Percentiles rank a stretch among this genome's conserved stretches.
Evolutionary conservation across 2,329 filamentous ascomycete genomes (phyloP).

Genomic region (Ophiostoma quercus): DNA sequence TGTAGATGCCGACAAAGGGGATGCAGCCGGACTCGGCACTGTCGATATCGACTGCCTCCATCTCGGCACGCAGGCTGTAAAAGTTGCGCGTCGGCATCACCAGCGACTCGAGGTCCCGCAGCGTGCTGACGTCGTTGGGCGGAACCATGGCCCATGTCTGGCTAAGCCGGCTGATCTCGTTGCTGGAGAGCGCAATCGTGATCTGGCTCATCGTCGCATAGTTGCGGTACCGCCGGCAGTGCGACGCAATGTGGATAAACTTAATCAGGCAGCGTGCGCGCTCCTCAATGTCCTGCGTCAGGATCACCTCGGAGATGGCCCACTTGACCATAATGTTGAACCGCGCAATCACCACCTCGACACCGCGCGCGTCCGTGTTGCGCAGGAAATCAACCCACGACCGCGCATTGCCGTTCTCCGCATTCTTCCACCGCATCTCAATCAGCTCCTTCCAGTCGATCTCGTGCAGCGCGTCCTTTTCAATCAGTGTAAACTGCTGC

Average conservation of each 20-base stretch:
- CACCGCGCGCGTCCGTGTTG: conserved; percentile 64
- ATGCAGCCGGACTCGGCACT: conserved; percentile 67
- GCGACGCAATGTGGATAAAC: conserved; percentile 72
- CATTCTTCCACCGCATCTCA: conserved; percentile 75
- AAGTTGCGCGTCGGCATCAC: conserved; percentile 77
- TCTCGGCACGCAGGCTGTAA: conserved; percentile 68
- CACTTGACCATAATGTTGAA: conserved; percentile 89
- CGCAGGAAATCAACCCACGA: conserved; percentile 81
- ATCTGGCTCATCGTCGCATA: conserved; percentile 81
- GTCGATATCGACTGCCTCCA: conserved; percentile 58
- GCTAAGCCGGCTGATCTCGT: conserved; percentile 62
- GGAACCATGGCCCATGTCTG: conserved; percentile 70
- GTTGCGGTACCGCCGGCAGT: conserved; percentile 71
- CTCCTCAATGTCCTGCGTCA: conserved; percentile 67
- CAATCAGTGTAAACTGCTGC: conserved; percentile 78
- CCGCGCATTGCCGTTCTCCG: conserved; percentile 56
- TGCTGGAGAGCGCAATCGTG: conserved; percentile 68
- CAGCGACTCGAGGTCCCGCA: conserved; percentile 64
- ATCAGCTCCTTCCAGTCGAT: conserved; percentile 86
- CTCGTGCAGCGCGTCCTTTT: conserved; percentile 79
- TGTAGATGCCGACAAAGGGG: conserved; percentile 78
- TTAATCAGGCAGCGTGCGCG: conserved; percentile 73
- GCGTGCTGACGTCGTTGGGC: conserved; percentile 56
- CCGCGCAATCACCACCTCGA: conserved; percentile 77
- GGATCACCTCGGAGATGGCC: conserved; percentile 72